Base-by-base conservation (phyloP, 2,329 filamentous ascomycete species). In the Fusarium nematophilum region DNA sequence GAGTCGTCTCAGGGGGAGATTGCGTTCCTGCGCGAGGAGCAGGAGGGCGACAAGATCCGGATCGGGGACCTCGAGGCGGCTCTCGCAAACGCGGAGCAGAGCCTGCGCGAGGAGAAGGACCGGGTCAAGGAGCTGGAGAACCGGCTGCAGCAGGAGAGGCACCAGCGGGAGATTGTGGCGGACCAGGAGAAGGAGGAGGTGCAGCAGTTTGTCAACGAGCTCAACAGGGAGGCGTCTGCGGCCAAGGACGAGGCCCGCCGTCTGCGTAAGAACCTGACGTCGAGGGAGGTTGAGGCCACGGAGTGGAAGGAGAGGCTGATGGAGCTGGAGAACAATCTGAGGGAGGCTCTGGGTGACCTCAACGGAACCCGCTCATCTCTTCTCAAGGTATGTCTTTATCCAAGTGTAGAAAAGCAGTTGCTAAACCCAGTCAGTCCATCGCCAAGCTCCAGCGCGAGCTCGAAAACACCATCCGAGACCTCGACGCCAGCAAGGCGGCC, bases 1-100 rank as follows among this genome's bases (percentile, higher is more conserved):
- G 95, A 99, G 76, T 96, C 92, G 5, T 90, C 90, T 52, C 94
- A 97, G 68, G 90, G 90, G 55, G 95, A 99, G 75, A 96, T 98
- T 75, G 89, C 91, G 1, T 99, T 99, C 83, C 76, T 99, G 44
- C 89, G 95, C 2, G 95, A 99, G 72, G 95, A 99, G 78, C 95
- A 99, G 75, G 95, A 99, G 76, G 87, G 86, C 14, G 95, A 99
- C 80, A 99, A 99, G 83, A 96, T 99, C 73, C 93, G 93, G 76
- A 98, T 99, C 69, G 92, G 94, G 30, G 93, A 98, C 70, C 82
- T 98, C 7, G 93, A 98, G 71, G 91, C 92, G 8, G 87, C 89
- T 11, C 79, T 97, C 30, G 90, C 91, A 67, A 90, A 87, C 52
- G 85, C 88, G n/a, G 90, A 96, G 72, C 87, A 92, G 69, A 86